phyloP scores from a whole-genome alignment of 441 rosid species.

The Codiaeum variegatum region DNA sequence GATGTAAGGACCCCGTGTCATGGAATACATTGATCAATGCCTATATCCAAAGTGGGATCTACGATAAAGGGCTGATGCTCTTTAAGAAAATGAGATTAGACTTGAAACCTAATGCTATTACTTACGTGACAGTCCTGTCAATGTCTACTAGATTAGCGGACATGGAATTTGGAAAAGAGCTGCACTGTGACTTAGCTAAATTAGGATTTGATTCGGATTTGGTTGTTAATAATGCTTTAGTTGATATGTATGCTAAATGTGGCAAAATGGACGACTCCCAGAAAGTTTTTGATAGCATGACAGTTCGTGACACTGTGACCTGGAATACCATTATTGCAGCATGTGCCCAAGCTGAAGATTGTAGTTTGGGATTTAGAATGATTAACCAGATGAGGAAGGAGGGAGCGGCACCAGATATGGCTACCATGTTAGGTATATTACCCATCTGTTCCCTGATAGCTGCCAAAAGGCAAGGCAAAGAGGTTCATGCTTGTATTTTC shows the following conservation, averaged over 20 bases:
- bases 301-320: slow-evolving; percentile 43
- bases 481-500: slow-evolving; percentile 51
- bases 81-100: slow-evolving; percentile 44
- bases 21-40: slow-evolving; percentile 64
- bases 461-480: slow-evolving; percentile 56
- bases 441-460: slow-evolving; percentile 47
- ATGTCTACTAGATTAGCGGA: slow-evolving; percentile 35
- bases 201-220: slow-evolving; percentile 39
- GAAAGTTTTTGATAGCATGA: slow-evolving; percentile 45
- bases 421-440: slow-evolving; percentile 41
- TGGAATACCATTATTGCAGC: slow-evolving; percentile 78
- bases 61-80: slow-evolving; percentile 41
- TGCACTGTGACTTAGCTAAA: slow-evolving; percentile 45
- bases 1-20: slow-evolving; percentile 45
- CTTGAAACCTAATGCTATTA: slow-evolving; percentile 42
- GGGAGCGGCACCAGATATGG: slow-evolving; percentile 36
- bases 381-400: slow-evolving; percentile 35
- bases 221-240: slow-evolving; percentile 56
- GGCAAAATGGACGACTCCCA: slow-evolving; percentile 48
- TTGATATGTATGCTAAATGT: slow-evolving; percentile 69
- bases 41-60: slow-evolving; percentile 35
- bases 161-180: slow-evolving; percentile 36
- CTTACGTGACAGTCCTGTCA: slow-evolving; percentile 44
- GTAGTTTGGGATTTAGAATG: slow-evolving; percentile 40
- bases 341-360: slow-evolving; percentile 46